Conservation (phyloP, 2,329 filamentous ascomycete genomes). For the Talaromyces amestolkiae region DNA sequence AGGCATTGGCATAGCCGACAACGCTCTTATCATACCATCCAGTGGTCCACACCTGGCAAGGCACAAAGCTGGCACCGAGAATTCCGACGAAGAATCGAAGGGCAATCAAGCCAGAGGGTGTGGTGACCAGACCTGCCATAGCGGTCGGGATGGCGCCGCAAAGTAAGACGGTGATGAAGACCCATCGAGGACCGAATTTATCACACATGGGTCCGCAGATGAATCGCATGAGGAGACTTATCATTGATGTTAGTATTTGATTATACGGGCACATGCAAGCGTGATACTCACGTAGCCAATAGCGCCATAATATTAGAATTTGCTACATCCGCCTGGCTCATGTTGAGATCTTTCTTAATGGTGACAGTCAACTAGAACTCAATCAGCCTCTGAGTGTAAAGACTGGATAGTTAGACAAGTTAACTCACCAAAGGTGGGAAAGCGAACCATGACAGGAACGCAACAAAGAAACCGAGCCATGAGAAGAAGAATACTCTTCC, state of each 20-base stretch:
- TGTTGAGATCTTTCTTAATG: slow-evolving; percentile 73
- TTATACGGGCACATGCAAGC: background rate
- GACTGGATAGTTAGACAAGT: no score
- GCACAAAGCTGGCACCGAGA: slow-evolving; percentile 45
- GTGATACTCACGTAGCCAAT: slow-evolving; percentile 57
- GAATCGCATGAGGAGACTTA: slow-evolving; percentile 71
- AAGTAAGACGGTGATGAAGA: slow-evolving; percentile 76
- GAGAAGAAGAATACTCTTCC: slow-evolving; percentile 88
- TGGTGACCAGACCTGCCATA: slow-evolving; percentile 73
- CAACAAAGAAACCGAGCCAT: slow-evolving; percentile 81
- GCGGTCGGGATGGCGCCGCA: slow-evolving; percentile 76
- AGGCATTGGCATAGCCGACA: slow-evolving; percentile 81
- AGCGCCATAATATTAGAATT: slow-evolving; percentile 91
- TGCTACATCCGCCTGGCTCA: slow-evolving; percentile 68
- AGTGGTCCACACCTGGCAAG: slow-evolving; percentile 86
- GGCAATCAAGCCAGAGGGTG: slow-evolving; percentile 52
- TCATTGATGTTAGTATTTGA: background rate
- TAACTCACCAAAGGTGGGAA: slow-evolving; percentile 74
- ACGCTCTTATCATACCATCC: slow-evolving; percentile 92
- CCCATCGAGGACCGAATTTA: slow-evolving; percentile 73
- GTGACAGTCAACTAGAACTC: slow-evolving; percentile 61
- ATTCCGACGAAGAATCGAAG: slow-evolving; percentile 47
- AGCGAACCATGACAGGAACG: slow-evolving; percentile 87
- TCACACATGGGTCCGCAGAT: slow-evolving; percentile 83
- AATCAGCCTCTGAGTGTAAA: background rate